These are phyloP conservation scores for Zelonia costaricensis DNA, from an alignment of 208 protist species.

Conservation along the genomic window DNA sequence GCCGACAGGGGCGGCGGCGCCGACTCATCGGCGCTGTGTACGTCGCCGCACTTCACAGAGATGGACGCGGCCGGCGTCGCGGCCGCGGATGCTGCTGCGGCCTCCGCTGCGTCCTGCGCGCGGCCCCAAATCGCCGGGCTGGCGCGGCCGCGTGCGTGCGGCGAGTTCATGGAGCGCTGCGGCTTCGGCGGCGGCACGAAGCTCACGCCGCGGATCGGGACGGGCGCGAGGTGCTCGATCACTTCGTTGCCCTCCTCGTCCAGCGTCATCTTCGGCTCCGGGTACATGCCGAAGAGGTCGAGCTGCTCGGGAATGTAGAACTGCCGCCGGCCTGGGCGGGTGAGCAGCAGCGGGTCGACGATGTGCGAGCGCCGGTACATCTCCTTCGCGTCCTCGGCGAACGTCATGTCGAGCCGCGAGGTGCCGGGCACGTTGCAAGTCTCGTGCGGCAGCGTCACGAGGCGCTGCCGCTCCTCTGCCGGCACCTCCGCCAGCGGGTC, in stretches of 20 bases:
- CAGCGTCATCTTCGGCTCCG: slow-evolving; percentile 20
- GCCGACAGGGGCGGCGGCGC: not conserved
- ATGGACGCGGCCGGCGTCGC: no score
- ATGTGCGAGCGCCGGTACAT: slow-evolving; percentile 54
- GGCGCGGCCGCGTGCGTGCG: rapidly evolving
- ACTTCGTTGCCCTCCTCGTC: slow-evolving; percentile 25
- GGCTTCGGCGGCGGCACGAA: slow-evolving; percentile 13
- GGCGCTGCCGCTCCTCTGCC: slow-evolving; percentile 21
- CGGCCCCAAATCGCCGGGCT: no score
- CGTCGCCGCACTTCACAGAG: no score
- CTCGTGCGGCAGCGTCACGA: slow-evolving; percentile 24
- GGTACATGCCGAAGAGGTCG: slow-evolving; percentile 59
- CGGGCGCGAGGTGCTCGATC: slow-evolving; percentile 14
- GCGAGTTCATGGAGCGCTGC: not conserved
- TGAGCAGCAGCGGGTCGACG: slow-evolving; percentile 49
- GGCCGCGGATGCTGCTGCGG: no score
- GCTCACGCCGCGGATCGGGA: slow-evolving; percentile 14
- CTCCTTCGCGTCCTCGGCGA: slow-evolving; percentile 68
- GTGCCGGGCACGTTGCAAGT: slow-evolving; percentile 6
- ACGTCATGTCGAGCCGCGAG: slow-evolving; percentile 51
- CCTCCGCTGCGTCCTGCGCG: no score
- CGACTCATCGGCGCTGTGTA: not conserved
- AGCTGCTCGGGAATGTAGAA: slow-evolving; percentile 40
- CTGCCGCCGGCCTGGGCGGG: slow-evolving; percentile 37
- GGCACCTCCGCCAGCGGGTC: slow-evolving; percentile 20